Evolutionary conservation across 2,329 filamentous ascomycete genomes (phyloP), one percentile per base, ranked within the genome.

Genomic region (Apiospora marii): DNA sequence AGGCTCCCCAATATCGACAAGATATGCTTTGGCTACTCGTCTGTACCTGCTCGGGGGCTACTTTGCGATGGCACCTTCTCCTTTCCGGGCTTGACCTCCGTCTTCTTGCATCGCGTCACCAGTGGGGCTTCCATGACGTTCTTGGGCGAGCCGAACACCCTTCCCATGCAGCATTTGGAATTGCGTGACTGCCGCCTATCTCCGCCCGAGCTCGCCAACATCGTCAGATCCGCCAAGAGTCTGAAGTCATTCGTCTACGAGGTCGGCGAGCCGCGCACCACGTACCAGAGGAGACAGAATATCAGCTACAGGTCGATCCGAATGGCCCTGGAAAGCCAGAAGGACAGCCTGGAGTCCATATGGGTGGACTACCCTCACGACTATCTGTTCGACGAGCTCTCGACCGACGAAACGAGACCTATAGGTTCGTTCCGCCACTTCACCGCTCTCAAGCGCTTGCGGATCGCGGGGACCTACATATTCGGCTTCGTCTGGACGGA

Each of bases 281-380:
- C 46, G 49, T 72, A 41, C 30, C 73, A 71, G 64, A 53, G 68
- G 70, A 72, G 41, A 12, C 44, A 51, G 37, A 67, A 72, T 7
- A 73, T 76, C 61, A 72, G 73, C 51, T 72, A 73, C 58, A 44
- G 44, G 37, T 70, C 51, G n/a, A 27, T 73, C 19, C 70, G 53
- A 5, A 10, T 30, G 34, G 53, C 67, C 3, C 61, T 72, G 43
- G 72, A 71, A 61, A 46, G 49, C 22, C 73, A 73, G 27, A 73
- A 70, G 49, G 41, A 73, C 41, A 73, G 48, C 49, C 68, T 73
- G 27, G 68, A 73, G 48, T 44, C 61, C 24, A 72, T 73, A 10
- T 73, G 72, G 70, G 48, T 73, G 24, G 72, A 73, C 48, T 73
- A 73, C 24, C 72, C 72, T 1, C 68, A 73, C 49, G 68, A 73